Evolutionary conservation across 768 basidiomycete species (phyloP), one percentile per base, ranked within the genome.

Genomic region (Boletus tylopilopsis): DNA sequence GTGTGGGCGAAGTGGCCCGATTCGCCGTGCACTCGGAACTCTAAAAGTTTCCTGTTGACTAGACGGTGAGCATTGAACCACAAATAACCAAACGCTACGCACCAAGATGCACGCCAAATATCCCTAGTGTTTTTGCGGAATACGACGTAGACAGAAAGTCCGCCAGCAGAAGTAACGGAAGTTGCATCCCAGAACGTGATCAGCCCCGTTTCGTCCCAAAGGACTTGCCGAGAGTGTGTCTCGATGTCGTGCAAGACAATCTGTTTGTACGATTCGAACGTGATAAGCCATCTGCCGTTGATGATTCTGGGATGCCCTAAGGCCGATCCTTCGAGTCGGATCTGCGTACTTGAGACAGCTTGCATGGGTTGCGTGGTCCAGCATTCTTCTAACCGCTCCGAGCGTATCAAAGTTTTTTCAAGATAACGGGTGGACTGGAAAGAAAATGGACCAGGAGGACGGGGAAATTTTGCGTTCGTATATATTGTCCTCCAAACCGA

Each of bases 401-500:
- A 54, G 21, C 33, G 41, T 15, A 43, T 18, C 13, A 53, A 22
- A 8, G 32, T 43, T 32, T 35, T 24, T 33, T 56, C 55, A 7
- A 56, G 55, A 22, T 32, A 56, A 15, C 25, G 40, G 23, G 23
- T 9, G 9, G 54, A 24, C 30, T 50, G 55, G 4, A 15, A 42
- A 12, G 41, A 25, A 33, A 45, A 56, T 34, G 55, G 55, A n/a
- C 48, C 55, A 25, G 44, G 45, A 6, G 44, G 44, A 27, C 48
- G 45, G 21, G 55, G 55, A 2, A 50, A 13, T 6, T 15, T n/a
- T 10, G 44, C 44, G 3, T 39, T 42, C 4, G 35, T 22, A 23
- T 56, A 56, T n/a, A 56, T 30, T 5, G 25, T 23, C 30, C 27
- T 50, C 54, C 53, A 56, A 22, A 56, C 21, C 18, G 23, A n/a